Conservation (phyloP, 2,329 filamentous ascomycete species). For the Hirsutella rhossiliensis region DNA sequence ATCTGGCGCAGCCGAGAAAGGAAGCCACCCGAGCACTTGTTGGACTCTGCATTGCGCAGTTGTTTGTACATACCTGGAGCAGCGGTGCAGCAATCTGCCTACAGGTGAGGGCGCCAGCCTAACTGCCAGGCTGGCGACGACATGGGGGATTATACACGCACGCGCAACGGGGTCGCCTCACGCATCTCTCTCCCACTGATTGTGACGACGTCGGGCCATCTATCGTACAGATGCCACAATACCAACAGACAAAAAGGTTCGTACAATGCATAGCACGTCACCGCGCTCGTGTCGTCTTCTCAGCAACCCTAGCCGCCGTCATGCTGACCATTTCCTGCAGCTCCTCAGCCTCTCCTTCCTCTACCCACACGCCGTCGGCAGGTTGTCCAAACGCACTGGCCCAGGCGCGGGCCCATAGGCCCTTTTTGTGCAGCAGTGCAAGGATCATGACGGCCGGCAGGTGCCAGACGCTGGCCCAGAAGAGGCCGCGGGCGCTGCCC, state of each 20-base stretch:
- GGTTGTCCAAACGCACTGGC: constrained; percentile 49
- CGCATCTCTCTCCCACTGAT: no score
- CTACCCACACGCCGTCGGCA: constrained; percentile 44
- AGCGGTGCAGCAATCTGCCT: no score
- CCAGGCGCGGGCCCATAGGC: constrained; percentile 78
- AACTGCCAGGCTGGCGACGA: no score
- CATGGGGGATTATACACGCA: no score
- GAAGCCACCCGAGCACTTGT: no score
- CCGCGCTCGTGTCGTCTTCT: background rate
- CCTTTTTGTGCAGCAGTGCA: constrained; percentile 87
- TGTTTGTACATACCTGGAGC: no score
- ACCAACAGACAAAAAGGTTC: background rate
- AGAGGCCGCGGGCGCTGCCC: constrained; percentile 71
- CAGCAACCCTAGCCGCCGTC: constrained; percentile 12
- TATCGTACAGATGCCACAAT: background rate
- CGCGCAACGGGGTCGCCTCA: no score
- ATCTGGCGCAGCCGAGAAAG: no score
- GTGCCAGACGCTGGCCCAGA: constrained; percentile 98
- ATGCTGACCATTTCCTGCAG: constrained; percentile 26
- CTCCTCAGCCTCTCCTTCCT: constrained; percentile 37
- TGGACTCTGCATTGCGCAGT: no score
- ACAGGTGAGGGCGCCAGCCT: no score
- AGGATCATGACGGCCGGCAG: constrained; percentile 80
- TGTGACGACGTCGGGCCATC: no score
- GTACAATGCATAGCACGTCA: background rate